Base-by-base conservation (phyloP, 257 asterid species). In the Solanum sparsipilum region DNA sequence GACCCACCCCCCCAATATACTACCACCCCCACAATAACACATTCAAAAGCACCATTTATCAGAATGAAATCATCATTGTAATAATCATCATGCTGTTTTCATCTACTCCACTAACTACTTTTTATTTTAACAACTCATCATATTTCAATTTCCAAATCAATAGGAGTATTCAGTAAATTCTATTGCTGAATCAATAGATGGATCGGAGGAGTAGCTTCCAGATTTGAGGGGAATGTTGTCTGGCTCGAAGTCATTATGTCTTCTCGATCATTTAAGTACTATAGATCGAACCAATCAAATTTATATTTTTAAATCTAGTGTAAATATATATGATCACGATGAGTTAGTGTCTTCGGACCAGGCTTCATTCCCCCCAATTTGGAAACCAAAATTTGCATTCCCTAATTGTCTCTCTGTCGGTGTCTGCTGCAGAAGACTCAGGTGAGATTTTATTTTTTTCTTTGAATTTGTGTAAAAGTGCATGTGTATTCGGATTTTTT, bases 361-460 rank as follows among this genome's bases (percentile, higher is more conserved):
- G 94, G 94, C 94, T 93, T 93, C 94, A 93, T 93, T 93, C 95
- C 95, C 93, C 93, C 86, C 91, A 93, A 90, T 86, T n/a, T 58
- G 27, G 79, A 38, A 71, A 44, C 58, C 20, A 29, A 48, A 41
- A 44, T 79, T 44, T 78, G 15, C 84, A 6, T 13, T 27, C 13
- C 63, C 25, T 7, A 25, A 39, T 78, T 41, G 15, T 41, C n/a
- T 78, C n/a, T 82, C 13, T 25, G n/a, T 76, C 13, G 46, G 46
- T 34, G 27, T 34, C 4, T n/a, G 44, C 10, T 31, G 34, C 60
- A 11, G 84, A 38, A 78, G 8, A 34, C 15, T 10, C 67, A 7
- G 86, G 86, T 82, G 11, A 31, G 12, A 46, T 48, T 18, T 21
- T 1, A 21, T 9, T 1, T 9, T 1, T 13, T 29, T 13, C 34